Percentiles rank a stretch among this genome's conserved stretches.
phyloP scores from a whole-genome alignment of 495 filamentous ascomycete genomes.

The Pyrenopolyporus hunteri region DNA sequence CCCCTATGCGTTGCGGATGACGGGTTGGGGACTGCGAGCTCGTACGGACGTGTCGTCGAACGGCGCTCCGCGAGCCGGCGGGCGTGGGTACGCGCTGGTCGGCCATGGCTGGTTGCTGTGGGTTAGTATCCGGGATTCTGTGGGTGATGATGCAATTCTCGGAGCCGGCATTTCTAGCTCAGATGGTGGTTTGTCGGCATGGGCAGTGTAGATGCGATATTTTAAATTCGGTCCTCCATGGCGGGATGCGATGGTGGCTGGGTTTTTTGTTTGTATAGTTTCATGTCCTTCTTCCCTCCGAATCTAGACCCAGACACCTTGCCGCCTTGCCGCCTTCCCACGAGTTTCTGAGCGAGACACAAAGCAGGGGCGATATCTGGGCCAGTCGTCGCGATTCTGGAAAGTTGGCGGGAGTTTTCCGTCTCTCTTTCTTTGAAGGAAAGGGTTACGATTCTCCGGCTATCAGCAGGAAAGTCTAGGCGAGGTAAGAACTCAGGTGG shows the following conservation, averaged over 20 bases:
- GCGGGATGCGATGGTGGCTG: conserved; percentile 10
- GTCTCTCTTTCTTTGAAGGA: conserved; percentile 25
- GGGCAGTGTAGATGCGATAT: not conserved
- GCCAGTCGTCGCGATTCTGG: conserved; percentile 27
- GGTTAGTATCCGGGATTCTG: conserved; percentile 37
- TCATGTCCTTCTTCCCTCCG: conserved; percentile 23
- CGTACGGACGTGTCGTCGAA: conserved; percentile 37
- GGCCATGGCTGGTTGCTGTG: conserved; percentile 36
- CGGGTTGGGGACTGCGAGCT: conserved; percentile 46
- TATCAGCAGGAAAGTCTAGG: conserved; percentile 24
- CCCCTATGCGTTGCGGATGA: conserved; percentile 41
- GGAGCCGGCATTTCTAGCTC: conserved; percentile 27
- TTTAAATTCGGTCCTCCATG: conserved; percentile 36
- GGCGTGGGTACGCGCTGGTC: conserved; percentile 37
- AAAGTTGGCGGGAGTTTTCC: conserved; percentile 19
- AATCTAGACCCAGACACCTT: conserved; percentile 8
- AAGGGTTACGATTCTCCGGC: conserved; percentile 29
- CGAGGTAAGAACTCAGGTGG: conserved; percentile 9
- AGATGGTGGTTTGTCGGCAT: conserved; percentile 28
- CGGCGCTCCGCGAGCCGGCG: conserved; percentile 31
- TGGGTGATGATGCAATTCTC: conserved; percentile 13
- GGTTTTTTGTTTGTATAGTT: conserved; percentile 23
- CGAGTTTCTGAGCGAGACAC: conserved; percentile 14
- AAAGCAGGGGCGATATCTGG: conserved; percentile 24
- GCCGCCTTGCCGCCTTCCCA: conserved; percentile 18